Evolutionary conservation across 1,284 basidiomycete genomes (phyloP), one percentile per base, ranked within the genome.

Genomic region (Crepidotus sp.): DNA sequence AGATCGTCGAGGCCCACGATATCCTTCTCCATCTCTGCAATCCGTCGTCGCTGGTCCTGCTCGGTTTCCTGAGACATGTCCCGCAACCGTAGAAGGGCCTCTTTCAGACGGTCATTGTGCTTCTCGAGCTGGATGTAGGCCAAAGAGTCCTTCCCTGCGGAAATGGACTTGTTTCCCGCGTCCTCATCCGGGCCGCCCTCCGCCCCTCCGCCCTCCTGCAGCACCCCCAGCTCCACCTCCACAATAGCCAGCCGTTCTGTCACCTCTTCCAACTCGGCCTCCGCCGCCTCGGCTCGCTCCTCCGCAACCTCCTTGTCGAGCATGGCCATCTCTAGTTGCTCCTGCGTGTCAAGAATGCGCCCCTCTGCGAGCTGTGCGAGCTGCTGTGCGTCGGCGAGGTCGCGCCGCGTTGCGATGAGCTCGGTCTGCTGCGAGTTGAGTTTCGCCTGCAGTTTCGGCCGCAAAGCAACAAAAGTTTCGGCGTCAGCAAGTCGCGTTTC

Each of bases 281-380:
- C 83, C 0, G 83, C 80, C 0, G 78, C 62, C 60, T 98, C 95
- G 0, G 88, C 83, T 53, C 82, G 80, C 62, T 98, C 95, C 61
- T 98, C 96, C 0, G 95, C 95, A 41, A 98, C 83, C 62, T 99
- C 96, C 62, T 93, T 92, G 62, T 99, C 96, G 52, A 99, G 66
- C 70, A 91, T 90, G 3, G 82, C 74, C 80, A 98, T 92, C 66
- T 99, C 96, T 27, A 98, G 68, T 60, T 93, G 88, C 54, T 97
- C 94, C 44, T 85, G 78, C 2, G 83, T 61, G 56, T 95, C 91
- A 5, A 77, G 60, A 2, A 82, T 68, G 30, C 79, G 70, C 13
- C 61, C 65, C 51, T 87, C 81, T 0, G 70, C 61, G n/a, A 83
- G 64, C 17, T 75, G 47, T 9, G 49, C 46, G 14, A 53, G 46